A percentile compares a stretch with the other conserved stretches of the same genome.
phyloP scores from a whole-genome alignment of 2,329 filamentous ascomycete species.

The Nothophoma quercina region DNA sequence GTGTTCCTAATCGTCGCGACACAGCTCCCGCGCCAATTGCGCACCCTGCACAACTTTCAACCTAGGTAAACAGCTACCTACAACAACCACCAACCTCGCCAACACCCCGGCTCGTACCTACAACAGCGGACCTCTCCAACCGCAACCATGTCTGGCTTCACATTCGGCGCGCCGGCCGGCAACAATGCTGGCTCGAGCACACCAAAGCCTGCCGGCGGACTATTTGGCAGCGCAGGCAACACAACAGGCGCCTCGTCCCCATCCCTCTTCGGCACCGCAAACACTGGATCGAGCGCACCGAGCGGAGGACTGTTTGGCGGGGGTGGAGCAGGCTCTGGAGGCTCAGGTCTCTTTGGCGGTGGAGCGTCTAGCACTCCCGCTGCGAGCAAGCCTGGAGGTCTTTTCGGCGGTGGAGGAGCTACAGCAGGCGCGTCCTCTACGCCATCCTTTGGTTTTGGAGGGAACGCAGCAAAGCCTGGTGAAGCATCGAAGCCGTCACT shows the following conservation, averaged over 20 bases:
- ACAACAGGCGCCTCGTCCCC: slow-evolving; percentile 34
- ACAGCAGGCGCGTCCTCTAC: slow-evolving; percentile 33
- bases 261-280: slow-evolving; percentile 37
- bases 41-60: neutral
- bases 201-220: slow-evolving; percentile 34
- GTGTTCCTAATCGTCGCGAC: slow-evolving; percentile 1
- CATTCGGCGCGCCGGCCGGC: slow-evolving; percentile 42
- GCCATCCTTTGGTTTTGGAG: slow-evolving; percentile 23
- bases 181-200: slow-evolving; percentile 29
- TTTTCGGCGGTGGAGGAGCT: slow-evolving; percentile 38
- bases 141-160: slow-evolving; percentile 40
- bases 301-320: slow-evolving; percentile 28
- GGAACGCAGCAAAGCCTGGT: slow-evolving; percentile 30
- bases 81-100: slow-evolving; percentile 4
- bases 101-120: neutral
- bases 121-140: slow-evolving; percentile 8
- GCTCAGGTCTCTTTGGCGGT: slow-evolving; percentile 38
- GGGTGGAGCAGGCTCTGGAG: slow-evolving; percentile 11
- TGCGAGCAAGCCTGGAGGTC: slow-evolving; percentile 37
- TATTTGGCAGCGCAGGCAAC: slow-evolving; percentile 37
- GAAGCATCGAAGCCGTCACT: slow-evolving; percentile 35
- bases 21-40: slow-evolving; percentile 9
- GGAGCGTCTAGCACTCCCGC: slow-evolving; percentile 37
- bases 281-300: slow-evolving; percentile 28
- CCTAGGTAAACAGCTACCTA: slow-evolving; percentile 28